A percentile compares a stretch with the other conserved stretches of the same genome.
phyloP scores from a whole-genome alignment of 1,284 basidiomycete species.

The Boletus semigastroideus region DNA sequence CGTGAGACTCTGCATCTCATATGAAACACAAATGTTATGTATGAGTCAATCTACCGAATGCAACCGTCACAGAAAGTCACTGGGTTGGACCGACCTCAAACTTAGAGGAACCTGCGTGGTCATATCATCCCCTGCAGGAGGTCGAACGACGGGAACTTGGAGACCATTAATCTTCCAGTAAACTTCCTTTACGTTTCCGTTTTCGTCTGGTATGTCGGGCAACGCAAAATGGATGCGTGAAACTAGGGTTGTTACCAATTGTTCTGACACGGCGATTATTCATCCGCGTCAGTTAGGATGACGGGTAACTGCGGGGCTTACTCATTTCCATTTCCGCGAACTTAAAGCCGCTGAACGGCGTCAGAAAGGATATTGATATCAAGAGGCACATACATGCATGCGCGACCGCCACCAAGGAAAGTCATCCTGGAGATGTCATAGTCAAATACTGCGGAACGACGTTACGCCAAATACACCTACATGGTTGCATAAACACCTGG shows the following conservation, averaged over 20 bases:
- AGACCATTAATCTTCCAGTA: slow-evolving; percentile 39
- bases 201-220: slow-evolving; percentile 28
- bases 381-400: slow-evolving; percentile 37
- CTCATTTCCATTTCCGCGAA: slow-evolving; percentile 36
- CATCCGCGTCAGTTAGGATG: neutral
- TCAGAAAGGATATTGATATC: slow-evolving; percentile 5
- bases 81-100: slow-evolving; percentile 27
- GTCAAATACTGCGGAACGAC: neutral
- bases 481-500: slow-evolving; percentile 33
- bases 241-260: slow-evolving; percentile 32
- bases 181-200: slow-evolving; percentile 36
- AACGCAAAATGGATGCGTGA: slow-evolving; percentile 36
- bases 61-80: slow-evolving; percentile 28
- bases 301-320: slow-evolving; percentile 10
- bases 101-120: slow-evolving; percentile 36
- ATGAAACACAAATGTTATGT: neutral
- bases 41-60: neutral
- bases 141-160: slow-evolving; percentile 39
- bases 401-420: slow-evolving; percentile 43
- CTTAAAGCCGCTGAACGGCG: slow-evolving; percentile 29
- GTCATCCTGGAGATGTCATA: slow-evolving; percentile 37
- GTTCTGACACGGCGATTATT: slow-evolving; percentile 18
- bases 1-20: neutral
- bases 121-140: slow-evolving; percentile 34
- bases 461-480: slow-evolving; percentile 12